A percentile compares a stretch with the other conserved stretches of the same genome.
Evolutionary conservation across 2,329 filamentous ascomycete species (phyloP).

Genomic region (Xylariaceae sp.): DNA sequence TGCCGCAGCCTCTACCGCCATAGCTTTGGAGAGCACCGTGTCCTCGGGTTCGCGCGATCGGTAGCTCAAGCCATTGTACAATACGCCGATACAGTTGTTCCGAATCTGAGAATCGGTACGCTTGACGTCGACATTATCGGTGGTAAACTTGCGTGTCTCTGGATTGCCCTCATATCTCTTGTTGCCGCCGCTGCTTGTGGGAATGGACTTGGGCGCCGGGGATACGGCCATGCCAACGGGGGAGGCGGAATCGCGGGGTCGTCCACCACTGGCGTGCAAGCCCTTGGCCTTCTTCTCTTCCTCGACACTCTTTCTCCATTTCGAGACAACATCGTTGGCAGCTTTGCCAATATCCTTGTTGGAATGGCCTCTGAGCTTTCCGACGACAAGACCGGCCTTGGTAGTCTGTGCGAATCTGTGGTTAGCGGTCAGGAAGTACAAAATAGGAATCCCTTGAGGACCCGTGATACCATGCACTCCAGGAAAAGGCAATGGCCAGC

Average conservation of each 20-base stretch:
- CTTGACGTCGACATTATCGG: conserved; percentile 79
- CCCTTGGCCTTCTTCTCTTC: conserved; percentile 61
- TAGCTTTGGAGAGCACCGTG: conserved; percentile 73
- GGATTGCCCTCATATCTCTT: conserved; percentile 67
- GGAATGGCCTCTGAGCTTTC: conserved; percentile 76
- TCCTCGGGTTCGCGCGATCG: conserved; percentile 74
- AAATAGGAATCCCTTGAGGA: too few relatives aligned
- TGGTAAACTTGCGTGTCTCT: conserved; percentile 81
- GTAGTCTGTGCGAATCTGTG: conserved; percentile 63
- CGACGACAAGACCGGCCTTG: conserved; percentile 89
- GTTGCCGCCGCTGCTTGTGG: conserved; percentile 51
- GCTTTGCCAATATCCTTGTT: conserved; percentile 82
- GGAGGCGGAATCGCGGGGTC: conserved; percentile 60
- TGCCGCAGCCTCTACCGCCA: conserved; percentile 85
- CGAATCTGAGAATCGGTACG: conserved; percentile 77
- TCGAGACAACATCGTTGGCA: conserved; percentile 82
- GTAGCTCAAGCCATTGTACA: conserved; percentile 88
- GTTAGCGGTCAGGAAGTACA: conserved; percentile 14
- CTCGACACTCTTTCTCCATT: conserved; percentile 84
- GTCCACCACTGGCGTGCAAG: conserved; percentile 25
- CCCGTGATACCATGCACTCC: too few relatives aligned
- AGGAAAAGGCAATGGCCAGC: too few relatives aligned
- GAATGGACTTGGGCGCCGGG: conserved; percentile 55
- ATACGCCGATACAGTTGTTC: conserved; percentile 85
- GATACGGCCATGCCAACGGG: conserved; percentile 52